Evolutionary conservation across 139 green algal species (phyloP).

Genomic region (Picochlorum sp.): DNA sequence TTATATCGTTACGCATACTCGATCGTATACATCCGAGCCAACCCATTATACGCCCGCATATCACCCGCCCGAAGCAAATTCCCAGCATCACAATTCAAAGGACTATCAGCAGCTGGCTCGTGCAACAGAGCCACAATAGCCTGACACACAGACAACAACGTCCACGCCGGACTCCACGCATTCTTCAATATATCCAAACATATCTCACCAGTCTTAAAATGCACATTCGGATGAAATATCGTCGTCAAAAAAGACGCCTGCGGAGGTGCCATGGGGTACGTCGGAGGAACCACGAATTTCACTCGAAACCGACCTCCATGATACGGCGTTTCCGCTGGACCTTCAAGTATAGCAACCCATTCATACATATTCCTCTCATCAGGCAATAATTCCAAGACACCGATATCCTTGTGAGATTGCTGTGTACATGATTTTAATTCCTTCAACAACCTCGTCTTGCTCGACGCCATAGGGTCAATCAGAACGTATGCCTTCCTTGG

Average conservation of each 20-base stretch:
- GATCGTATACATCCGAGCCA: slow-evolving; percentile 87
- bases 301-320: slow-evolving; percentile 77
- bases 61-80: slow-evolving; percentile 86
- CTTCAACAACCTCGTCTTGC: no score
- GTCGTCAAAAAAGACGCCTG: slow-evolving; percentile 67
- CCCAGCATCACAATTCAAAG: slow-evolving; percentile 91
- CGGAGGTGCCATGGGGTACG: slow-evolving; percentile 76
- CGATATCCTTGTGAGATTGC: not conserved
- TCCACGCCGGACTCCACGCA: slow-evolving; percentile 92
- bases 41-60: slow-evolving; percentile 67
- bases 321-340: slow-evolving; percentile 79
- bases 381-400: not conserved
- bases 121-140: slow-evolving; percentile 80
- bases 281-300: slow-evolving; percentile 68
- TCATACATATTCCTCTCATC: not conserved
- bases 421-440: not conserved
- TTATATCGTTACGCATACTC: slow-evolving; percentile 40
- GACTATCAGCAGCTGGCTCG: slow-evolving; percentile 74
- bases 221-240: slow-evolving; percentile 95
- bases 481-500: no score
- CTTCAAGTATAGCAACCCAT: slow-evolving; percentile 32
- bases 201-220: slow-evolving; percentile 94
- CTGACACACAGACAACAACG: slow-evolving; percentile 77
- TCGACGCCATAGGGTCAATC: no score
- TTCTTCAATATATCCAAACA: slow-evolving; percentile 94